These are phyloP conservation scores for Kwoniella dendrophila DNA, from an alignment of 768 basidiomycete species.

Conservation along the genomic window DNA sequence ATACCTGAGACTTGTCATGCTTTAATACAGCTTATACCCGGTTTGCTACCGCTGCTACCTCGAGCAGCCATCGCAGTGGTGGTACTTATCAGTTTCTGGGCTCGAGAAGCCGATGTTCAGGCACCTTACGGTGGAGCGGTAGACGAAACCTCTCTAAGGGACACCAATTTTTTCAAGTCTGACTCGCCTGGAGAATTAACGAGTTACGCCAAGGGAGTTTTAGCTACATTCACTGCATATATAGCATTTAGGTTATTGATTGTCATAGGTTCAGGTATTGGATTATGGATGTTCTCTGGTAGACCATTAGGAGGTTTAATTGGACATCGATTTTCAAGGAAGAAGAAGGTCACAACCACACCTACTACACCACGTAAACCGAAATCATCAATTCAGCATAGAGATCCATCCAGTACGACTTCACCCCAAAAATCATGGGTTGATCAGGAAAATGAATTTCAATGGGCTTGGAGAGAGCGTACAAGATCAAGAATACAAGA, in stretches of 20 bases:
- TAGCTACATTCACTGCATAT: conserved; percentile 80
- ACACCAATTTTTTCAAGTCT: conserved; percentile 72
- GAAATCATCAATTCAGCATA: conserved; percentile 18
- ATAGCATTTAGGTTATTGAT: conserved; percentile 73
- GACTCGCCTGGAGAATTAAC: conserved; percentile 67
- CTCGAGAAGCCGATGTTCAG: conserved; percentile 60
- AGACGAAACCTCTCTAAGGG: conserved; percentile 58
- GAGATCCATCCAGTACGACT: conserved; percentile 37
- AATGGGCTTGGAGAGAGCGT: conserved; percentile 78
- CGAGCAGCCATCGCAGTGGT: conserved; percentile 75
- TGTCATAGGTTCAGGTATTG: conserved; percentile 71
- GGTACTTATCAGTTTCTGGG: conserved; percentile 68
- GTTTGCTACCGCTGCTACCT: conserved; percentile 77
- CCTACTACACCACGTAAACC: conserved; percentile 25
- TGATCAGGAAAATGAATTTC: conserved; percentile 61
- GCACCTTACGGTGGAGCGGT: conserved; percentile 62
- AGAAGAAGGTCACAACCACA: conserved; percentile 3
- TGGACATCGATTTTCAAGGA: conserved; percentile 48
- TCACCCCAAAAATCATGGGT: conserved; percentile 41
- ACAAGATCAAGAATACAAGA: conserved; percentile 73
- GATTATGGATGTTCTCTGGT: conserved; percentile 76
- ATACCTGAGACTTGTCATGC: conserved; percentile 83
- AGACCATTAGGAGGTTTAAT: conserved; percentile 78
- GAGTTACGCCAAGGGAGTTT: conserved; percentile 73
- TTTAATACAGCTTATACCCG: conserved; percentile 82